Evolutionary conservation across 257 asterid species (phyloP).

Genomic region (Solanum pimpinellifolium): DNA sequence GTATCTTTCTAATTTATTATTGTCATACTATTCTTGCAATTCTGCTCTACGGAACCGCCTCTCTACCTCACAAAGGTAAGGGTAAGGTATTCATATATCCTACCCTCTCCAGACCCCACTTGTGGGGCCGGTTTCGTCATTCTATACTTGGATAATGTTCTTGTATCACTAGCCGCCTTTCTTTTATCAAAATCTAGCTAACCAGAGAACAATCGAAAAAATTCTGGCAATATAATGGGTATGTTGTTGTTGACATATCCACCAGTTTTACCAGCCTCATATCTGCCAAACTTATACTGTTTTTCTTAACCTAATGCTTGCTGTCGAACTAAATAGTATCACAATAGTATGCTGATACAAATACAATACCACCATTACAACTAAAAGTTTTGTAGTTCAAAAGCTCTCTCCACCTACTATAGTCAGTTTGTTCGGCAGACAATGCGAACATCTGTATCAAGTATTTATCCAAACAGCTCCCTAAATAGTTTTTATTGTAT

Average conservation of each 20-base stretch:
- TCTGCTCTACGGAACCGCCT: background rate
- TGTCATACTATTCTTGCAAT: background rate
- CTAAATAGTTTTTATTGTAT: background rate
- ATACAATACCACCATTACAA: background rate
- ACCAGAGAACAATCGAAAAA: background rate
- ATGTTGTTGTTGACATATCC: background rate
- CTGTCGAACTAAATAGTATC: background rate
- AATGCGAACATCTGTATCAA: background rate
- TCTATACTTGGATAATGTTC: background rate
- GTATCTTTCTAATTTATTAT: background rate
- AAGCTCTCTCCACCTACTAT: background rate
- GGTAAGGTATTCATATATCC: background rate
- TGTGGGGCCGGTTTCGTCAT: background rate
- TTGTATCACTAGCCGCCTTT: background rate
- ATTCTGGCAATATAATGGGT: background rate
- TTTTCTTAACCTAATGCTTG: background rate
- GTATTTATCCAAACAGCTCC: background rate
- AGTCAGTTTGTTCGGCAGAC: background rate
- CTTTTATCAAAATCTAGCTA: background rate
- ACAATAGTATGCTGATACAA: background rate
- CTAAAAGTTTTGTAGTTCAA: background rate
- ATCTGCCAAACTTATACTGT: background rate
- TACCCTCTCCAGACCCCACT: background rate
- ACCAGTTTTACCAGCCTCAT: background rate
- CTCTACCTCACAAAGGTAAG: background rate